Conservation (phyloP, 108 stramenopile species). For the Parietichytrium sp. region DNA sequence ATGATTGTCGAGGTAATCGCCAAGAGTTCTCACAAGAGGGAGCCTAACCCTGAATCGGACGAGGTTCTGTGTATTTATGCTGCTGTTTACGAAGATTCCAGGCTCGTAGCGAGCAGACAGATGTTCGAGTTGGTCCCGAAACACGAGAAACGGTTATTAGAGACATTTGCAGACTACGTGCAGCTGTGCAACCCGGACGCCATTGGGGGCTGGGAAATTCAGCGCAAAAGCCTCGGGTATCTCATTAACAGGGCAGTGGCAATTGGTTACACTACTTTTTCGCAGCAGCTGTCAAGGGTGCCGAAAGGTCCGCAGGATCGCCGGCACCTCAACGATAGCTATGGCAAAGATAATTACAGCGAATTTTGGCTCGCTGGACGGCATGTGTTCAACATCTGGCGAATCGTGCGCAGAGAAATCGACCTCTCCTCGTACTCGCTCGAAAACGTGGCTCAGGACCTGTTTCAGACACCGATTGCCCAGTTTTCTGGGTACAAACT, state of each 20-base stretch:
- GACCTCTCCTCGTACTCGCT: constrained; percentile 52
- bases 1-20: constrained; percentile 16
- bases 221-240: constrained; percentile 55
- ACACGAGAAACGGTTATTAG: constrained; percentile 11
- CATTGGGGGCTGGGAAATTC: constrained; percentile 46
- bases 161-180: neutral
- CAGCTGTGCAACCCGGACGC: constrained; percentile 43
- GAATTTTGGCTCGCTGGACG: constrained; percentile 53
- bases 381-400: constrained; percentile 57
- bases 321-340: constrained; percentile 44
- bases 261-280: neutral
- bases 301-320: constrained; percentile 35
- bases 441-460: neutral
- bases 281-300: constrained; percentile 46
- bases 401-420: constrained; percentile 54
- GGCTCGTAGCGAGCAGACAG: neutral
- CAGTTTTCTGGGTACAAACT: constrained; percentile 40
- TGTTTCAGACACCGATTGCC: neutral
- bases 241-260: constrained; percentile 46
- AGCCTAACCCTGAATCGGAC: neutral
- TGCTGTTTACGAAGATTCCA: neutral
- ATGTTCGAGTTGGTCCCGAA: neutral
- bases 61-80: constrained; percentile 19
- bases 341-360: constrained; percentile 43
- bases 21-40: neutral